Evolutionary conservation across 2,329 filamentous ascomycete genomes (phyloP), one percentile per base, ranked within the genome.

Genomic region (Fusarium domesticum): DNA sequence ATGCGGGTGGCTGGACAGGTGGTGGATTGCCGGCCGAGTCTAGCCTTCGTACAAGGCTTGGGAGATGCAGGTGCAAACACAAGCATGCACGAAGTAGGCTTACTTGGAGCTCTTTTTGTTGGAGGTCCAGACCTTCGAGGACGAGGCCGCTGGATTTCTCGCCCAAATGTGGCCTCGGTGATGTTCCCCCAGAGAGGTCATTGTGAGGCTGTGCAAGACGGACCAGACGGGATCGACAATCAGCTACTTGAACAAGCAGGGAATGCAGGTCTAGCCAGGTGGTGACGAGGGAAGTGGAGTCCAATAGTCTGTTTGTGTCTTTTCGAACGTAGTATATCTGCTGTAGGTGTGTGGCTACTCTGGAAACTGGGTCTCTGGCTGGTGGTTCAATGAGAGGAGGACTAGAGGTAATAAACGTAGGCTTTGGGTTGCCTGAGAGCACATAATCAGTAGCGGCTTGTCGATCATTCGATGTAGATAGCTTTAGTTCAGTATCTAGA

Each of bases 61-160:
- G n/a, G 35, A 36, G 23, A 36, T 36, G 18, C 17, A 36, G 35
- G 18, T 36, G 35, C 35, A 36, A 7, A 6, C 35, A 36, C 35
- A 31, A 31, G 28, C 15, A 31, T n/a, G 15, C 10, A 5, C 35
- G 35, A 5, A 19, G 14, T 4, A 20, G 4, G 12, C 17, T 17
- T 3, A 1, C 17, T 23, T 5, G 16, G 3, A 2, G 18, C 18
- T 14, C 28, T 4, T 31, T 31, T 31, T 31, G 12, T n/a, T 31
- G 28, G 11, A 31, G 5, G 15, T 10, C 28, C 7, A 31, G 5
- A 10, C 15, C 28, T 10, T 31, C 28, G 5, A 31, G 28, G 15
- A 31, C 28, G 11, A n/a, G 3, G 5, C 5, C 28, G 25, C 25
- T 28, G 5, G 15, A 31, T 31, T 11, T 7, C 4, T 31, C 11